These are phyloP conservation scores for Geotrichum siamense DNA, from an alignment of 1,139 yeast species.

Conservation along the genomic window DNA sequence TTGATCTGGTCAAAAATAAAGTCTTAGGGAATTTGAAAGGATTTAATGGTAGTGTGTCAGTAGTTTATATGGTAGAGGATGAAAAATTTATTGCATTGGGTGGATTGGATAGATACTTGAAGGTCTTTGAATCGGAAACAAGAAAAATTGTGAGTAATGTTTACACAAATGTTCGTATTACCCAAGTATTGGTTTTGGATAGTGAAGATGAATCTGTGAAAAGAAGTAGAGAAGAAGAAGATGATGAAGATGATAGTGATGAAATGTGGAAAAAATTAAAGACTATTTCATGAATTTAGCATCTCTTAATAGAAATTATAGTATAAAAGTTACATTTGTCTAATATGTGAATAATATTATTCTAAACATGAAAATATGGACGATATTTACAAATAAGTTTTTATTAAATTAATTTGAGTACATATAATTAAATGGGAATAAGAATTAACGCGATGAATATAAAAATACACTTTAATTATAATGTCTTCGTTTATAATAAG, in stretches of 20 bases:
- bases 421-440: too few relatives aligned
- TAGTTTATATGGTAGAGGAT: slow-evolving; percentile 14
- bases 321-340: too few relatives aligned
- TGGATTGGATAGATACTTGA: slow-evolving; percentile 77
- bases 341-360: too few relatives aligned
- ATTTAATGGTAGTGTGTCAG: slow-evolving; percentile 22
- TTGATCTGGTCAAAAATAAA: slow-evolving; percentile 19
- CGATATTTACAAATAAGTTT: too few relatives aligned
- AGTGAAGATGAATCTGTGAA: slow-evolving; percentile 19
- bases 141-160: slow-evolving; percentile 63
- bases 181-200: slow-evolving; percentile 44
- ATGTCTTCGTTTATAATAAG: too few relatives aligned
- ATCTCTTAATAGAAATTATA: too few relatives aligned
- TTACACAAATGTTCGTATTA: slow-evolving; percentile 68
- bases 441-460: too few relatives aligned
- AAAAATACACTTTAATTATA: too few relatives aligned
- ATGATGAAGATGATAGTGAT: slow-evolving; percentile 14
- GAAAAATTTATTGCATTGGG: slow-evolving; percentile 46
- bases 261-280: slow-evolving; percentile 15
- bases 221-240: slow-evolving; percentile 7
- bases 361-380: too few relatives aligned
- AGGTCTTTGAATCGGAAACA: slow-evolving; percentile 58
- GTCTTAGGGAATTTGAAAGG: slow-evolving; percentile 24
- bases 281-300: slow-evolving; percentile 1
- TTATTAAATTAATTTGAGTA: too few relatives aligned